Percentiles rank a stretch among this genome's conserved stretches.
Evolutionary conservation across 2,329 filamentous ascomycete species (phyloP).

Genomic region (Biscogniauxia marginata): DNA sequence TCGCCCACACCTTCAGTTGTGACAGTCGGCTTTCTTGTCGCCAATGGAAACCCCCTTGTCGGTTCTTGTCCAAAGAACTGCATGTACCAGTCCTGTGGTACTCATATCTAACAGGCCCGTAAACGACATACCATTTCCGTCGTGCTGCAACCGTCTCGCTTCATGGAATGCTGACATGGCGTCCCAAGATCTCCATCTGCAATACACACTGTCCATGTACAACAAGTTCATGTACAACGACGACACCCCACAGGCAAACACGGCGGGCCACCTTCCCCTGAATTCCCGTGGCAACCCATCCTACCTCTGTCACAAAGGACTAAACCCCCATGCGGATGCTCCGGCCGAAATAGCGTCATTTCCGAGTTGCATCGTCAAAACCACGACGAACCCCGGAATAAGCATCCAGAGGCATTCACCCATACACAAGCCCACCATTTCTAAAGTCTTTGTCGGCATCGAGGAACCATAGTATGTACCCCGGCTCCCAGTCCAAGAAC

Average conservation of each 20-base stretch:
- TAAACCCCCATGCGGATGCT: background rate
- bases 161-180: background rate
- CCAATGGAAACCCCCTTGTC: background rate
- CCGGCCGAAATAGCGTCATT: conserved; percentile 12
- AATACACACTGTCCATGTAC: background rate
- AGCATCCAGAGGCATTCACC: background rate
- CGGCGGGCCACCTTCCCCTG: background rate
- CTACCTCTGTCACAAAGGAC: background rate
- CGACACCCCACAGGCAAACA: background rate
- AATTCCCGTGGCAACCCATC: background rate
- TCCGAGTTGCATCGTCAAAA: conserved; percentile 8
- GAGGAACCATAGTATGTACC: background rate
- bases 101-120: background rate
- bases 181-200: background rate
- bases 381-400: conserved; percentile 4
- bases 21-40: background rate
- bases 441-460: background rate
- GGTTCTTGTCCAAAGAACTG: background rate
- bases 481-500: background rate
- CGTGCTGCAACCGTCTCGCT: background rate
- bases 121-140: background rate
- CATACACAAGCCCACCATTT: background rate
- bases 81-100: too few species aligned
- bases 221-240: background rate
- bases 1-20: background rate